Base-by-base conservation (phyloP, 164 flowering plant genomes). In the Vitis amurensis region DNA sequence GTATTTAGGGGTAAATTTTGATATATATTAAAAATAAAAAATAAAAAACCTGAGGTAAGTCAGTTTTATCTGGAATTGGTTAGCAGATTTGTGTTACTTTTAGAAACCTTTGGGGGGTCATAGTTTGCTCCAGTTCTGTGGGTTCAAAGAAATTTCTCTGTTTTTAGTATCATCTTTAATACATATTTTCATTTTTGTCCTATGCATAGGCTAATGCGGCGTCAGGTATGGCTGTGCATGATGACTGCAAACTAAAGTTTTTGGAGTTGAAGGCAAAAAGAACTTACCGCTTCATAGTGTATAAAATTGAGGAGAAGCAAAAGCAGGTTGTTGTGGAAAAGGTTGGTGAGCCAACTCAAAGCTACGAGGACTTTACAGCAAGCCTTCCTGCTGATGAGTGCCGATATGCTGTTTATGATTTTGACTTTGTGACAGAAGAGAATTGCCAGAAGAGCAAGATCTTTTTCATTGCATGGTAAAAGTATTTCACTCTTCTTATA, bases 341-440 rank as follows among this genome's bases (percentile, higher is more conserved):
- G 63, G 56, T 77, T 58, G 85, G 83, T 9, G 85, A 77, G 66
- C 81, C 85, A 8, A 10, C 70, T 23, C 55, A 80, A 63, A 77
- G 77, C 70, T 82, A 82, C 52, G 83, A 82, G 49, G 79, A 79
- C 63, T 82, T 82, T 60, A 67, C 78, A 68, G 79, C 83, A 48
- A 68, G 76, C 71, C 83, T 82, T 58, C 85, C 85, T 10, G 78
- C 68, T 19, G 71, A 77, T 65, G 85, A 82, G 69, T 82, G 85
- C 53, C 80, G 85, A 49, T 82, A 82, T 75, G 82, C 82, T n/a
- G 73, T 82, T 23, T 82, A 72, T 61, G 85, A 79, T 67, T 82
- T 72, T 61, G 81, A 78, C 66, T 78, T 71, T 65, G 68, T 78
- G 64, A 78, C 81, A 10, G 64, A 37, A n/a, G 81, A 79, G 76